phyloP scores from a whole-genome alignment of 2,329 filamentous ascomycete species.

The Plenodomus biglobosus region DNA sequence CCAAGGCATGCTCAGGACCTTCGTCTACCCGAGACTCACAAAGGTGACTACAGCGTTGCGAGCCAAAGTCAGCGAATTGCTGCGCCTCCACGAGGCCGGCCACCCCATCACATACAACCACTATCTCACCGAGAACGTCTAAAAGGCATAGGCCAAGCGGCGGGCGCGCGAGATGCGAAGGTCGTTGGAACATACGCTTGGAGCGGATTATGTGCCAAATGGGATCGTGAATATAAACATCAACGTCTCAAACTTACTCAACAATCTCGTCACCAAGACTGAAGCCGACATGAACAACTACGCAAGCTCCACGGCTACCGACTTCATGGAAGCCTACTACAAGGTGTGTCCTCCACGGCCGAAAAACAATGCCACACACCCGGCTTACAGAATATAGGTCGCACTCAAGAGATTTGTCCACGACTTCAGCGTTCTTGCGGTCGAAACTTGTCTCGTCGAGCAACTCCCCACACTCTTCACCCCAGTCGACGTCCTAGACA shows the following conservation, averaged over 20 bases:
- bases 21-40: conserved; percentile 9
- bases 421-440: conserved; percentile 43
- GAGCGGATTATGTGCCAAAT: conserved; percentile 3
- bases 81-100: conserved; percentile 15
- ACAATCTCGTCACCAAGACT: conserved; percentile 11
- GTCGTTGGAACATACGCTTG: conserved; percentile 13
- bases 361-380: neutral
- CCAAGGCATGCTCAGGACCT: conserved; percentile 1
- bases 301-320: conserved; percentile 30
- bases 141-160: conserved; percentile 28
- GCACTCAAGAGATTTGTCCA: conserved; percentile 47
- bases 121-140: conserved; percentile 40
- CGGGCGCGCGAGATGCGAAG: conserved; percentile 13
- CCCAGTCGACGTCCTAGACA: conserved; percentile 24
- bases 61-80: conserved; percentile 14
- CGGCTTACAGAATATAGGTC: conserved; percentile 32
- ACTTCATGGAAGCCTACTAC: conserved; percentile 39
- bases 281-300: conserved; percentile 35
- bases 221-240: conserved; percentile 4
- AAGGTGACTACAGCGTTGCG: conserved; percentile 4
- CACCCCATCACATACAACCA: conserved; percentile 45
- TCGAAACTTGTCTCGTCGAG: conserved; percentile 41
- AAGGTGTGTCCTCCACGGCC: conserved; percentile 17
- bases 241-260: conserved; percentile 12
- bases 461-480: conserved; percentile 33